phyloP scores from a whole-genome alignment of 2,329 filamentous ascomycete species.

The Aspergillus proliferans region DNA sequence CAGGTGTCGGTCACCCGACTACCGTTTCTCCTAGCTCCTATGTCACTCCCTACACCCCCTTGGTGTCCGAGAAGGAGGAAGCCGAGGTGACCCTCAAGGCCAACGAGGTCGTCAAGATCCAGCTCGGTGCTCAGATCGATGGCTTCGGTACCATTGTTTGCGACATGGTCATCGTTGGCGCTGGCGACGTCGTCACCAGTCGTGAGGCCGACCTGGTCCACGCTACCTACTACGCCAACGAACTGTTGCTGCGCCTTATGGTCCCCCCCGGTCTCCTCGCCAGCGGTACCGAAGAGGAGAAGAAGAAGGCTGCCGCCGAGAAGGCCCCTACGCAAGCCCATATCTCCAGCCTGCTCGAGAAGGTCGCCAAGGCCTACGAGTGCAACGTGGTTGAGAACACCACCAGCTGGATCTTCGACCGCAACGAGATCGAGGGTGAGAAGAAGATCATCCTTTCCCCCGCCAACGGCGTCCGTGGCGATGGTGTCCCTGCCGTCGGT shows the following conservation, averaged over 20 bases:
- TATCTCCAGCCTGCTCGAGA: slow-evolving; percentile 83
- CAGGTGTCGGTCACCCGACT: slow-evolving; percentile 85
- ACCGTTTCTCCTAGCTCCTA: slow-evolving; percentile 91
- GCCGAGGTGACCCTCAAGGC: slow-evolving; percentile 72
- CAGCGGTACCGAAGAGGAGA: slow-evolving; percentile 83
- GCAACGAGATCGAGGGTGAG: slow-evolving; percentile 94
- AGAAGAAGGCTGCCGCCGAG: slow-evolving; percentile 77
- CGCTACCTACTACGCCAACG: slow-evolving; percentile 91
- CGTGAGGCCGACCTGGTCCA: slow-evolving; percentile 80
- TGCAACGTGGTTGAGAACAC: slow-evolving; percentile 96
- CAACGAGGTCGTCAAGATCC: slow-evolving; percentile 89
- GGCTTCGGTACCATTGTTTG: slow-evolving; percentile 95
- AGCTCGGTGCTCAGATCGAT: slow-evolving; percentile 97
- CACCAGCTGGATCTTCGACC: slow-evolving; percentile 92
- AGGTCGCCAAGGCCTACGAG: slow-evolving; percentile 83
- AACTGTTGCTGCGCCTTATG: slow-evolving; percentile 85
- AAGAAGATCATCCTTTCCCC: slow-evolving; percentile 93
- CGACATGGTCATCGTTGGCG: slow-evolving; percentile 73
- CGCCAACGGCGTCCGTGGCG: slow-evolving; percentile 81
- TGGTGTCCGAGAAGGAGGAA: slow-evolving; percentile 80
- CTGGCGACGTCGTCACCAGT: slow-evolving; percentile 61
- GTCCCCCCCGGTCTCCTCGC: slow-evolving; percentile 81
- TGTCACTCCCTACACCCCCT: slow-evolving; percentile 93
- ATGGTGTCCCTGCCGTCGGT: slow-evolving; percentile 78
- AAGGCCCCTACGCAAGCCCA: slow-evolving; percentile 80